Percentiles rank a stretch among this genome's conserved stretches.
phyloP scores from a whole-genome alignment of 192 early-diverging fungal genomes.

The Thoreauomyces humboldtii region DNA sequence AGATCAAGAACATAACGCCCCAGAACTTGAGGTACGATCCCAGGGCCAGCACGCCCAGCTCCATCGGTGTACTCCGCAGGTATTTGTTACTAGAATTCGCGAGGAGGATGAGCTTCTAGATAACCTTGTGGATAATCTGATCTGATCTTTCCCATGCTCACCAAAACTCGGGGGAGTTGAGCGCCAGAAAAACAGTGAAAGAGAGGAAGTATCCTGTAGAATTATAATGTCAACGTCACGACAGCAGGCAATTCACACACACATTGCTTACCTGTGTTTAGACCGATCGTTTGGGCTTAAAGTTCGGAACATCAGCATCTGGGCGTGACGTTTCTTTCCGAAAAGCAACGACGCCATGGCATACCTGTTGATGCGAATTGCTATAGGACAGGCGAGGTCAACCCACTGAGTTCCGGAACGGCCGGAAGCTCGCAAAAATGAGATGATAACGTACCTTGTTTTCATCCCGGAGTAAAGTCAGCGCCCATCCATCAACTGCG shows the following conservation, averaged over 20 bases:
- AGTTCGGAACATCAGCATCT: too few relatives aligned
- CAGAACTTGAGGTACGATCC: slow-evolving; percentile 91
- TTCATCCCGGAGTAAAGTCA: slow-evolving; percentile 87
- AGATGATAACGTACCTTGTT: slow-evolving; percentile 55
- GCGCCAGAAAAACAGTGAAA: slow-evolving; percentile 95
- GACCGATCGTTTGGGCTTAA: slow-evolving; percentile 93
- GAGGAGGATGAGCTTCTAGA: background rate
- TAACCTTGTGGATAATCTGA: background rate
- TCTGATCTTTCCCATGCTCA: background rate
- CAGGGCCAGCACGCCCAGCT: slow-evolving; percentile 72
- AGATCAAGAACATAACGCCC: slow-evolving; percentile 84
- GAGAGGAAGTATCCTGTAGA: slow-evolving; percentile 92
- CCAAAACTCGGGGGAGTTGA: slow-evolving; percentile 89
- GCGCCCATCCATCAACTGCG: slow-evolving; percentile 85
- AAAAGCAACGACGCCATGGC: background rate
- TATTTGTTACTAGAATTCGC: slow-evolving; percentile 84
- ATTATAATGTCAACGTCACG: too few relatives aligned
- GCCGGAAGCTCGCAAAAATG: too few relatives aligned
- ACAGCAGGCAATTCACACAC: too few relatives aligned
- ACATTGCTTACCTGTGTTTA: too few relatives aligned
- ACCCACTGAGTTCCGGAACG: background rate
- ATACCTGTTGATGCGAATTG: slow-evolving; percentile 23
- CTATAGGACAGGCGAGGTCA: background rate
- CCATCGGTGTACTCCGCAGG: slow-evolving; percentile 62
- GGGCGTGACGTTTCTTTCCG: too few relatives aligned